Evolutionary conservation across 805 yeast genomes (phyloP).

Genomic region (Ogataea trehalophila): DNA sequence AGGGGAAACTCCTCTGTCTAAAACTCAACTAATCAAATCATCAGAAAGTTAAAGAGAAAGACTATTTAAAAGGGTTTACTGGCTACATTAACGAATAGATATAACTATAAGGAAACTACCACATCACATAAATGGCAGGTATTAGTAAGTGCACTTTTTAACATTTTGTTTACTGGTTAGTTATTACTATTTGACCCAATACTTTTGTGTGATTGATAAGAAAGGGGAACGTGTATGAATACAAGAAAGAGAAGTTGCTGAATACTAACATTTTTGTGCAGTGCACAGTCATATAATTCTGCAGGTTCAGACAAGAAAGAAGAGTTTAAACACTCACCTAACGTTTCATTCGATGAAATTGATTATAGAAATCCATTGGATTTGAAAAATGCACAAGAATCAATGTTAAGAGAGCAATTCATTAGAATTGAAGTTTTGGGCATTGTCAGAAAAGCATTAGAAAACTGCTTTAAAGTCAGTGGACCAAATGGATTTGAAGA

Average conservation of each 20-base stretch:
- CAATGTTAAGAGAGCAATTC: slow-evolving; percentile 77
- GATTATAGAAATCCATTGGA: slow-evolving; percentile 63
- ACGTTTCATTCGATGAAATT: slow-evolving; percentile 79
- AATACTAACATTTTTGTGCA: not conserved
- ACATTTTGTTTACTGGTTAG: too few species aligned
- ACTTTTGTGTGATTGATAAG: not conserved
- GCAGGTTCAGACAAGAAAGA: slow-evolving; percentile 6
- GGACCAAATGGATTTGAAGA: slow-evolving; percentile 72
- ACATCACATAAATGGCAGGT: not conserved
- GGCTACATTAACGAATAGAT: too few species aligned
- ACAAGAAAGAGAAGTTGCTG: too few species aligned
- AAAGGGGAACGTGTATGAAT: too few species aligned
- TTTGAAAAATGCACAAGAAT: slow-evolving; percentile 68
- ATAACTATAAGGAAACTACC: too few species aligned
- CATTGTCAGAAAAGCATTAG: slow-evolving; percentile 67
- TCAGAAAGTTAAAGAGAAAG: too few species aligned
- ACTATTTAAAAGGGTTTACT: too few species aligned
- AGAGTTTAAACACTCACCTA: slow-evolving; percentile 43
- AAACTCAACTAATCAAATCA: not conserved
- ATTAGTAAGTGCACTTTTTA: too few species aligned
- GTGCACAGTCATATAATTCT: not conserved
- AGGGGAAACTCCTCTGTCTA: not conserved
- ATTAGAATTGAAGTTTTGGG: slow-evolving; percentile 63
- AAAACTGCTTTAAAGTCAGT: slow-evolving; percentile 56
- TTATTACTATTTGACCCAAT: too few species aligned